A percentile compares a stretch with the other conserved stretches of the same genome.
These are phyloP conservation scores for Vickermania ingenoplastis DNA, from an alignment of 208 protist genomes.

Conservation along the genomic window DNA sequence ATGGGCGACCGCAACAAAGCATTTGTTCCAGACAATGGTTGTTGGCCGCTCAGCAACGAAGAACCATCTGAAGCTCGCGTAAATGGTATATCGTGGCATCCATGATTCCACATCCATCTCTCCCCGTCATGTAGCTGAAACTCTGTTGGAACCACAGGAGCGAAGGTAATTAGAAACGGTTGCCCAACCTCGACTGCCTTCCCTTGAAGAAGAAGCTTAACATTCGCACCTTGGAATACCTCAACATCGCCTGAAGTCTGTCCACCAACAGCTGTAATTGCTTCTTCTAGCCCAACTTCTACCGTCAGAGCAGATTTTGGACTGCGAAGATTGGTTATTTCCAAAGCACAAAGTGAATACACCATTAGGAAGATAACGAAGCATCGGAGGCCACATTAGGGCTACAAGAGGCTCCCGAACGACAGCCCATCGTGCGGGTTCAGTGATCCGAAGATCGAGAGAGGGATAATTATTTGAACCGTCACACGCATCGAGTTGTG, in stretches of 20 bases:
- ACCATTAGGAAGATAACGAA: neutral
- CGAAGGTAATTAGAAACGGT: neutral
- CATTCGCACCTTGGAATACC: neutral
- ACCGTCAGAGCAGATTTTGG: too few species aligned
- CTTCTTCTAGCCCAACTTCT: neutral
- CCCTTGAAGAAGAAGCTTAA: neutral
- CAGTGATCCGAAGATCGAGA: neutral
- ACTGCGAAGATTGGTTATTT: neutral
- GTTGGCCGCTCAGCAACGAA: neutral
- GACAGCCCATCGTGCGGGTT: neutral
- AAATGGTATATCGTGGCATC: neutral
- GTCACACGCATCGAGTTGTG: neutral
- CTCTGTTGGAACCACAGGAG: neutral
- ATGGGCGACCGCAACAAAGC: constrained; percentile 17
- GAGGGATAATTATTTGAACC: neutral
- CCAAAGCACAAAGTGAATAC: neutral
- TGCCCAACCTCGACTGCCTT: neutral
- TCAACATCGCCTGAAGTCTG: neutral
- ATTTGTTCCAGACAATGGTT: constrained; percentile 7
- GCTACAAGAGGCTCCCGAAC: too few species aligned
- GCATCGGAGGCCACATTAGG: neutral
- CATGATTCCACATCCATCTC: neutral
- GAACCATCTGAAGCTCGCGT: neutral
- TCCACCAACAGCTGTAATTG: neutral
- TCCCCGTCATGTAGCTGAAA: neutral